Evolutionary conservation across 768 basidiomycete genomes (phyloP).

Genomic region (Phylloporus sp.): DNA sequence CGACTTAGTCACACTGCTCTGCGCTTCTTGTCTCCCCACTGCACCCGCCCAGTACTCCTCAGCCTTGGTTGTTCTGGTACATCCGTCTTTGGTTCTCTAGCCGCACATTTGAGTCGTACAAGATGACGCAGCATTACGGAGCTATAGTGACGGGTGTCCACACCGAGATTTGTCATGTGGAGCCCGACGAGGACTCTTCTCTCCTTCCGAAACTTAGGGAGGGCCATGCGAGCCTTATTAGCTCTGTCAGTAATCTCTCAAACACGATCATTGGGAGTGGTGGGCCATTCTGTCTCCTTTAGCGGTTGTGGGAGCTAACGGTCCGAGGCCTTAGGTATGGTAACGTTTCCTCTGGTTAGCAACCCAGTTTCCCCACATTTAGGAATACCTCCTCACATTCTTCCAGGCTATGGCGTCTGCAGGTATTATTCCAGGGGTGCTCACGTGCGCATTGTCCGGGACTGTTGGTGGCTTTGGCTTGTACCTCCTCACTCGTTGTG

Average conservation of each 20-base stretch:
- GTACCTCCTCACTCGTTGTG: conserved; percentile 84
- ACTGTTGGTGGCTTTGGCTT: conserved; percentile 76
- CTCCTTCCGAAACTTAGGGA: conserved; percentile 48
- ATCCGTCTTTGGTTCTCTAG: neutral
- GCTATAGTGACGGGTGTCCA: conserved; percentile 35
- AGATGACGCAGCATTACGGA: conserved; percentile 73
- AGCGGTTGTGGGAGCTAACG: neutral
- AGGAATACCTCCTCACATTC: neutral
- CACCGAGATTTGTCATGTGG: conserved; percentile 5
- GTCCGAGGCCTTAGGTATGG: conserved; percentile 56
- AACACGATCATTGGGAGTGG: conserved; percentile 95
- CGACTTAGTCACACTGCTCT: too few relatives aligned
- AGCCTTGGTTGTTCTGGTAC: neutral
- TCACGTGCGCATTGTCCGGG: conserved; percentile 85
- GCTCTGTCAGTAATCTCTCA: conserved; percentile 73
- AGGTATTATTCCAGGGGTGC: conserved; percentile 84
- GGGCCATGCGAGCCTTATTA: conserved; percentile 65
- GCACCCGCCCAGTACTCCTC: neutral
- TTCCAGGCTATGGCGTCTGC: conserved; percentile 82
- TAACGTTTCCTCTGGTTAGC: conserved; percentile 78
- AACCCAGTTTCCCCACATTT: neutral
- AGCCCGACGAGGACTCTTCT: conserved; percentile 52
- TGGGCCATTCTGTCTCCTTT: conserved; percentile 31
- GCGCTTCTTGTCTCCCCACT: neutral
- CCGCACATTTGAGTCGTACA: conserved; percentile 33